These are phyloP conservation scores for Leccinum sublutescens DNA, from an alignment of 768 basidiomycete genomes.

Conservation along the genomic window DNA sequence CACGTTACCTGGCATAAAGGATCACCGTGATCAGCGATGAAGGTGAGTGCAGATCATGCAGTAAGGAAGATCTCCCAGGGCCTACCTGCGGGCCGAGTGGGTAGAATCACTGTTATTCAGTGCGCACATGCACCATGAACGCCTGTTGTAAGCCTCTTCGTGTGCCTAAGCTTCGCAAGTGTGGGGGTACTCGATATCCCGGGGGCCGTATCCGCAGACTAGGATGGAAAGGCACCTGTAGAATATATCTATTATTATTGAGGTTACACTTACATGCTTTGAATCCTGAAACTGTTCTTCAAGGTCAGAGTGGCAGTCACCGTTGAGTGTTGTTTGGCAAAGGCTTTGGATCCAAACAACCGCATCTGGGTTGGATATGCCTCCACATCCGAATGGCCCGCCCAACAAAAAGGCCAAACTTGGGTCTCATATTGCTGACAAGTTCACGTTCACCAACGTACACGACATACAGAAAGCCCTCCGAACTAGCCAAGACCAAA, in stretches of 20 bases:
- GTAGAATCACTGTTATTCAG: no score
- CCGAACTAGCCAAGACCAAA: slow-evolving; percentile 11
- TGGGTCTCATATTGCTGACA: slow-evolving; percentile 6
- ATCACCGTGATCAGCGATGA: not conserved
- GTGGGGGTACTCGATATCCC: not conserved
- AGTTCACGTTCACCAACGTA: slow-evolving; percentile 18
- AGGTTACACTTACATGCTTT: no score
- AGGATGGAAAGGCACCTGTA: no score
- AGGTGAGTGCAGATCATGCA: not conserved
- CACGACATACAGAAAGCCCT: slow-evolving; percentile 26
- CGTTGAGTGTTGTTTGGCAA: slow-evolving; percentile 10
- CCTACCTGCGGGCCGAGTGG: not conserved
- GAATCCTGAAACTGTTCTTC: no score
- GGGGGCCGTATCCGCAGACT: no score
- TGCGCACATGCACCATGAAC: not conserved
- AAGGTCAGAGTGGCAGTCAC: no score
- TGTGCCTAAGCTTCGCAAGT: not conserved
- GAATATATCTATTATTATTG: no score
- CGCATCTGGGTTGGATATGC: slow-evolving; percentile 15
- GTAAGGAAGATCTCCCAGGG: not conserved
- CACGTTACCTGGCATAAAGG: not conserved
- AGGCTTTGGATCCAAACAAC: slow-evolving; percentile 28
- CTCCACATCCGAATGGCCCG: slow-evolving; percentile 6
- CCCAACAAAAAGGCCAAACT: slow-evolving; percentile 27
- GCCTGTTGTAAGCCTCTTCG: not conserved